These are phyloP conservation scores for Malassezia dermatis DNA, from an alignment of 1,284 basidiomycete species.

Conservation along the genomic window DNA sequence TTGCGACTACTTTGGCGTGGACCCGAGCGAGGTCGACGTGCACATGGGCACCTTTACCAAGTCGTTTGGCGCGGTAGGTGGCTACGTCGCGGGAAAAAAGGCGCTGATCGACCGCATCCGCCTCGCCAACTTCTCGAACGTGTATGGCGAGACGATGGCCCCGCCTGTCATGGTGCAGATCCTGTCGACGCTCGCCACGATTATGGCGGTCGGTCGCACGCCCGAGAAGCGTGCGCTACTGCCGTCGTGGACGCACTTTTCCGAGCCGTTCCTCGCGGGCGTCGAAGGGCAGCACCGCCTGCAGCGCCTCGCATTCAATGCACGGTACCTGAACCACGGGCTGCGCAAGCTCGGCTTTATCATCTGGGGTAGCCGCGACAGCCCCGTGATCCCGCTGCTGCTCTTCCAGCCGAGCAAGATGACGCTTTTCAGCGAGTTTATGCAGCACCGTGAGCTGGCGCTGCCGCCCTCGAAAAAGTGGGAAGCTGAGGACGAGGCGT, in stretches of 20 bases:
- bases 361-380: slow-evolving; percentile 81
- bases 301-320: slow-evolving; percentile 84
- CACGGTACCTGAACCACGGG: slow-evolving; percentile 77
- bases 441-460: slow-evolving; percentile 34
- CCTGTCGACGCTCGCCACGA: slow-evolving; percentile 81
- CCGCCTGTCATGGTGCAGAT: slow-evolving; percentile 86
- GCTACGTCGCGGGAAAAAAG: slow-evolving; percentile 81
- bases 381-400: slow-evolving; percentile 84
- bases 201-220: slow-evolving; percentile 62
- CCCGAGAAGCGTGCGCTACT: slow-evolving; percentile 35
- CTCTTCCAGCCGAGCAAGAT: slow-evolving; percentile 70
- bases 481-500: slow-evolving; percentile 12
- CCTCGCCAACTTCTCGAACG: slow-evolving; percentile 68
- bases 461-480: slow-evolving; percentile 37
- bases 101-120: slow-evolving; percentile 70
- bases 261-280: slow-evolving; percentile 32
- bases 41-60: slow-evolving; percentile 99
- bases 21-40: slow-evolving; percentile 73
- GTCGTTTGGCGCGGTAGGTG: slow-evolving; percentile 92
- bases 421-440: slow-evolving; percentile 42
- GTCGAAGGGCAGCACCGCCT: slow-evolving; percentile 69
- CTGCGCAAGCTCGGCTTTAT: slow-evolving; percentile 91
- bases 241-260: slow-evolving; percentile 38
- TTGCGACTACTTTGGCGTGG: slow-evolving; percentile 82
- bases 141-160: slow-evolving; percentile 81